Conservation (phyloP, 129 eudicot species). For the Silybum marianum region DNA sequence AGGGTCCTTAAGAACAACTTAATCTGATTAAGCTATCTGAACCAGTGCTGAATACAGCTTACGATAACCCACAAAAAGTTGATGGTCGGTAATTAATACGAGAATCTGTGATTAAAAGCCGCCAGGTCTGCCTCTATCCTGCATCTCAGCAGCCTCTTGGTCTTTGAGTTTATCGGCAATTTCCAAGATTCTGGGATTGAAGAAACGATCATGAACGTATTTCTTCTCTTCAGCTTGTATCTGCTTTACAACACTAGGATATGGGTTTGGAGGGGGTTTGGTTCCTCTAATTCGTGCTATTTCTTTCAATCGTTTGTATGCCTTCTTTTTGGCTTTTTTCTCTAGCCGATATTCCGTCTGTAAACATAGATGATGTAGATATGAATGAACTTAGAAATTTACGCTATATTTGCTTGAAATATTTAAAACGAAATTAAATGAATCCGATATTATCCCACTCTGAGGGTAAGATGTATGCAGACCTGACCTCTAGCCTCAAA, state of each 20-base stretch:
- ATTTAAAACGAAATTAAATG: neutral
- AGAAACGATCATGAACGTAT: conserved; percentile 69
- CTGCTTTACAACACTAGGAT: conserved; percentile 80
- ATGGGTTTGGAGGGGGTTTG: conserved; percentile 82
- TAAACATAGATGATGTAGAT: conserved; percentile 3
- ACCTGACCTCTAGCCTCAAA: neutral
- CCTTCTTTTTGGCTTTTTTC: conserved; percentile 70
- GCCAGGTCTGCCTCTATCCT: conserved; percentile 37
- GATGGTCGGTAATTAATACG: neutral
- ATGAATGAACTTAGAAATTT: neutral
- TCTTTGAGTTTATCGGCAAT: conserved; percentile 57
- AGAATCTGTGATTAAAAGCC: conserved; percentile 23
- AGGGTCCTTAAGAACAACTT: conserved; percentile 7
- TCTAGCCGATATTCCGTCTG: conserved; percentile 77
- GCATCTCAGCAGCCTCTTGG: conserved; percentile 54
- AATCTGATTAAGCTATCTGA: conserved; percentile 2
- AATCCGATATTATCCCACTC: neutral
- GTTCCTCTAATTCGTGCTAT: conserved; percentile 68
- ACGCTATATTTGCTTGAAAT: neutral
- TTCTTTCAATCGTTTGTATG: conserved; percentile 73
- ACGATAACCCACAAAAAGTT: conserved; percentile 4
- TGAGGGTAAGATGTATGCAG: neutral
- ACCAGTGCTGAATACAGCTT: conserved; percentile 16
- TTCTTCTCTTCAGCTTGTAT: conserved; percentile 84
- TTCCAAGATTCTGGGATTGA: conserved; percentile 45